Base-by-base conservation (phyloP, 2,329 filamentous ascomycete species). In the Drechslerella coelobrocha region DNA sequence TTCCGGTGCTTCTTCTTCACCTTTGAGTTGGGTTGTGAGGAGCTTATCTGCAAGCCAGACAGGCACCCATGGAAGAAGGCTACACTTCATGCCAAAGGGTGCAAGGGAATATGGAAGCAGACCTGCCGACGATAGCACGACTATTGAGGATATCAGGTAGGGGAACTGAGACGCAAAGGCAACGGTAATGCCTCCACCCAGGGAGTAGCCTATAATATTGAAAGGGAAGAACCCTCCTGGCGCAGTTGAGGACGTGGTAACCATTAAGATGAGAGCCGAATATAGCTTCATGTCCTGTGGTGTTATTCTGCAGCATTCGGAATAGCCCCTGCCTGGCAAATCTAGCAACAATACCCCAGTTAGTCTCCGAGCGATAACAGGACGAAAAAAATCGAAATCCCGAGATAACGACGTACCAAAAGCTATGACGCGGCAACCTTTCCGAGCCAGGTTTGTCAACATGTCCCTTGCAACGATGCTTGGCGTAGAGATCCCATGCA, bases 401-500 rank as follows among this genome's bases (percentile, higher is more conserved):
- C 2, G 54, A 59, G n/a, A 7, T 57, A 19, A 12, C 14, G 75
- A 82, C 83, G 79, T 79, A 85, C 86, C 87, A 76, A 93, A 91
- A 1, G 93, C 80, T 84, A 95, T 88, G 1, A 96, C 90, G 71
- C 91, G 83, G 77, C 85, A 92, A 0, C 90, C 89, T 5, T 59
- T 72, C 61, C 81, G 79, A 0, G 84, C 89, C 55, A 95, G 82
- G 56, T 83, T 84, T 76, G 86, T 82, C 12, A 88, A 89, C 34
- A 94, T 77, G 43, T 84, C 83, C 1, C 86, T 86, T 17, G 93
- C 79, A 0, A 89, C 84, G 51, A 92, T 81, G 72, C 86, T 87
- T 0, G 91, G 91, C 4, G 90, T 94, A 53, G 86, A 89, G 75
- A 94, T 92, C 3, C 91, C 91, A 78, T 93, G 91, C 14, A 95